A percentile compares a stretch with the other conserved stretches of the same genome.
Evolutionary conservation across 1,139 yeast species (phyloP).

Genomic region (Diutina mesorugosa): DNA sequence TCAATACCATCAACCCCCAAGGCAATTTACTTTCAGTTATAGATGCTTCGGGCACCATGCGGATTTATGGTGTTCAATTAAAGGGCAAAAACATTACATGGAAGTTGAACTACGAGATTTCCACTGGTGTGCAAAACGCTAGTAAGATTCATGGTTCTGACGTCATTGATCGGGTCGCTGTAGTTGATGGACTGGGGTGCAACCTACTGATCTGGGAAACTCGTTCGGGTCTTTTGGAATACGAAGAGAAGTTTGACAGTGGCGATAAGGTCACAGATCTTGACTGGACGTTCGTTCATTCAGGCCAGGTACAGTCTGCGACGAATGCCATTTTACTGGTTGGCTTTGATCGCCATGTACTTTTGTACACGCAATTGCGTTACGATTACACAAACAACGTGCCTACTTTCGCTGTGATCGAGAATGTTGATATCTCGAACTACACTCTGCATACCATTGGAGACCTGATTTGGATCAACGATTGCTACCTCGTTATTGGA

Average conservation of each 20-base stretch:
- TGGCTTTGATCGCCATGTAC: conserved; percentile 53
- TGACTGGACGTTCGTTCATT: conserved; percentile 68
- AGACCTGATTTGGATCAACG: conserved; percentile 75
- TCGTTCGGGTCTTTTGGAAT: conserved; percentile 55
- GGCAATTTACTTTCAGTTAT: conserved; percentile 25
- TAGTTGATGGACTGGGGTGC: conserved; percentile 40
- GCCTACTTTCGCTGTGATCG: conserved; percentile 69
- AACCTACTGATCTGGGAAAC: conserved; percentile 69
- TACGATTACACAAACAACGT: conserved; percentile 76
- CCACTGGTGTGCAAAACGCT: conserved; percentile 44
- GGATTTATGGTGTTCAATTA: conserved; percentile 9
- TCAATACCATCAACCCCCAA: neutral
- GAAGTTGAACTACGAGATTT: conserved; percentile 33
- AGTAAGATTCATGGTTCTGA: conserved; percentile 60
- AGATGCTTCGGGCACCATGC: conserved; percentile 41
- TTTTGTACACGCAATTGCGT: conserved; percentile 68
- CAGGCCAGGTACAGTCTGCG: conserved; percentile 13
- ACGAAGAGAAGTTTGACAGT: conserved; percentile 29
- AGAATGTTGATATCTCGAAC: conserved; percentile 54
- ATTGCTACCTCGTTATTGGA: conserved; percentile 72
- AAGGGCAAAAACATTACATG: conserved; percentile 22
- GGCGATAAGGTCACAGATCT: conserved; percentile 38
- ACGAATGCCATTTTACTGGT: conserved; percentile 68
- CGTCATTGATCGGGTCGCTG: conserved; percentile 53
- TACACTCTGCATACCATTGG: conserved; percentile 76